These are phyloP conservation scores for Cryphonectria parasitica DNA, from an alignment of 2,329 filamentous ascomycete genomes.

Conservation along the genomic window DNA sequence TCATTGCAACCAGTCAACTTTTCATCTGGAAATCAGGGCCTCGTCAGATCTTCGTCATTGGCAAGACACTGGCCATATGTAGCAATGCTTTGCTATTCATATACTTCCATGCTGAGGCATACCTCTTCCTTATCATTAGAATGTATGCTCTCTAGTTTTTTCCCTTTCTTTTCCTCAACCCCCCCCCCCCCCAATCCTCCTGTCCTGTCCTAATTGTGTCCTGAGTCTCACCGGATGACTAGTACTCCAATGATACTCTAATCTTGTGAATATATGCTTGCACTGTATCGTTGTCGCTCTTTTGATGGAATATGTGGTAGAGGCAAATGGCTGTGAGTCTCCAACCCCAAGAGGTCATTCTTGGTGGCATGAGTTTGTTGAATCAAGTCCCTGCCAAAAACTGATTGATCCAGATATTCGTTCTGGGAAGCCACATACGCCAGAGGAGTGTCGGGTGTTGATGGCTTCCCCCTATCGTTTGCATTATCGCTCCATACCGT, in stretches of 20 bases:
- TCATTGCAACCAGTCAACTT: too few species aligned
- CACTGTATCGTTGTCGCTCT: not conserved
- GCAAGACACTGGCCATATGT: not conserved
- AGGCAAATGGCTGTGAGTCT: not conserved
- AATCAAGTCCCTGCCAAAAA: not conserved
- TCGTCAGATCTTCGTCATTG: not conserved
- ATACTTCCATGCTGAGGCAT: not conserved
- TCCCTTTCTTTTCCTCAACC: too few species aligned
- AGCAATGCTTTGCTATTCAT: not conserved
- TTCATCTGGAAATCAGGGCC: not conserved
- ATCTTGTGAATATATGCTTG: constrained; percentile 1
- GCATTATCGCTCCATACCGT: too few species aligned
- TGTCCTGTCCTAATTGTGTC: not conserved
- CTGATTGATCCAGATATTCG: not conserved
- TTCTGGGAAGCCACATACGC: too few species aligned
- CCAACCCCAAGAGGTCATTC: not conserved
- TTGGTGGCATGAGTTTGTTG: not conserved
- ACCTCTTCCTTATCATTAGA: not conserved
- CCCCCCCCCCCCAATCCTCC: too few species aligned
- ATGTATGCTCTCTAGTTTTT: not conserved
- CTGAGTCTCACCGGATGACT: not conserved
- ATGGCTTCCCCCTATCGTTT: too few species aligned
- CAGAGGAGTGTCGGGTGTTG: not conserved
- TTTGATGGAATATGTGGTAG: not conserved
- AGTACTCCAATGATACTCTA: not conserved